These are phyloP conservation scores for Madurella mycetomatis DNA, from an alignment of 2,329 filamentous ascomycete genomes.

Conservation along the genomic window DNA sequence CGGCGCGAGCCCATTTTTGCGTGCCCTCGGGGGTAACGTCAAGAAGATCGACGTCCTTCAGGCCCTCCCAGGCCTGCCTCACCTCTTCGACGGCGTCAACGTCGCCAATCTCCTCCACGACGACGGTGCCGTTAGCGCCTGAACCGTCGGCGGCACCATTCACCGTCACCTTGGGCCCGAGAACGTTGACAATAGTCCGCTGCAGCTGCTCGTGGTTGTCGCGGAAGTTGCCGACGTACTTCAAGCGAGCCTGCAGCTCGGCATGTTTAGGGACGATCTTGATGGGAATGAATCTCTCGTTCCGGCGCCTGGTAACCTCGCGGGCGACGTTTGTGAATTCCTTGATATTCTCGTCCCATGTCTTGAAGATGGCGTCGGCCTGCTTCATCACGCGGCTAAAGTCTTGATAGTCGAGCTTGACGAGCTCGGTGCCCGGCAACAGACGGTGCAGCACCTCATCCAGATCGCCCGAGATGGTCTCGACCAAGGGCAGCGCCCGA, in stretches of 20 bases:
- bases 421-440: constrained; percentile 78
- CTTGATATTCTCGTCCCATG: constrained; percentile 94
- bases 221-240: constrained; percentile 91
- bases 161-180: constrained; percentile 67
- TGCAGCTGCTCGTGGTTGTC: constrained; percentile 98
- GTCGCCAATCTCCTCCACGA: constrained; percentile 92
- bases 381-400: constrained; percentile 82
- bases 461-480: constrained; percentile 91
- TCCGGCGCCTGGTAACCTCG: constrained; percentile 86
- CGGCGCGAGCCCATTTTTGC: constrained; percentile 85
- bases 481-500: constrained; percentile 87
- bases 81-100: constrained; percentile 97
- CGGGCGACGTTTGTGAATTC: constrained; percentile 97
- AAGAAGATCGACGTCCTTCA: constrained; percentile 92
- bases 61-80: constrained; percentile 83
- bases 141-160: constrained; percentile 49
- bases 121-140: constrained; percentile 56
- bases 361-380: constrained; percentile 79
- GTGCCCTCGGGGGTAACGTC: constrained; percentile 90
- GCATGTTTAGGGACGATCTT: constrained; percentile 87
- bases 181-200: constrained; percentile 92
- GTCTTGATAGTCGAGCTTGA: constrained; percentile 87
- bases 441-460: constrained; percentile 81
- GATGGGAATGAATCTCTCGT: constrained; percentile 98
- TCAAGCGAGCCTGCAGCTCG: constrained; percentile 83